These are phyloP conservation scores for Drosera capensis DNA, from an alignment of 148 eudicot genomes.

Conservation along the genomic window DNA sequence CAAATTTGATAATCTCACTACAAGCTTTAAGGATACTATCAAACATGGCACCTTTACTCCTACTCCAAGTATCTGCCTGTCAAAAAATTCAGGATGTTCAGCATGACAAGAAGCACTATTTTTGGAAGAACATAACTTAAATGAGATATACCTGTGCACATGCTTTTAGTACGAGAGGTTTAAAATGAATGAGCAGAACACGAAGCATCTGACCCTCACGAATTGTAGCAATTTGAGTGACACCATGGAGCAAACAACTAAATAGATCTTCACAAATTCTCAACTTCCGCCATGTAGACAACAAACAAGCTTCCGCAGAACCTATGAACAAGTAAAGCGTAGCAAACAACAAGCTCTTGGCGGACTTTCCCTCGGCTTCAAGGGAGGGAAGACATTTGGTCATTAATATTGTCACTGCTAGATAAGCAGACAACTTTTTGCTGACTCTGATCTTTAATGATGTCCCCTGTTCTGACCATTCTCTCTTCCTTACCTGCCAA, in stretches of 20 bases:
- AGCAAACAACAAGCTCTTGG: constrained; percentile 60
- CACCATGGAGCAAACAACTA: constrained; percentile 68
- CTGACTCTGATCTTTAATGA: constrained; percentile 60
- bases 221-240: constrained; percentile 58
- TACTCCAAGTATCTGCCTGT: constrained; percentile 83
- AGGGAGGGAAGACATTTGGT: constrained; percentile 45
- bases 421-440: constrained; percentile 59
- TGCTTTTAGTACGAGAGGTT: constrained; percentile 69
- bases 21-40: constrained; percentile 63
- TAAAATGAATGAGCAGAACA: constrained; percentile 78
- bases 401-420: constrained; percentile 53
- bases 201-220: constrained; percentile 86
- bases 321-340: constrained; percentile 68
- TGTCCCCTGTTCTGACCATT: constrained; percentile 79
- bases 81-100: constrained; percentile 12
- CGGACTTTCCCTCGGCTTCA: constrained; percentile 59
- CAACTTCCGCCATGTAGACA: constrained; percentile 76
- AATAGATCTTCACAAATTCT: constrained; percentile 86
- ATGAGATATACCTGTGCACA: constrained; percentile 58
- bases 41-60: constrained; percentile 80
- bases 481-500: constrained; percentile 85
- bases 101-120: neutral
- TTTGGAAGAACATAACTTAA: neutral
- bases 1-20: constrained; percentile 77
- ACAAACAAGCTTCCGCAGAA: constrained; percentile 79